phyloP scores from a whole-genome alignment of 2,329 filamentous ascomycete species.

The Xylaria arbuscula region DNA sequence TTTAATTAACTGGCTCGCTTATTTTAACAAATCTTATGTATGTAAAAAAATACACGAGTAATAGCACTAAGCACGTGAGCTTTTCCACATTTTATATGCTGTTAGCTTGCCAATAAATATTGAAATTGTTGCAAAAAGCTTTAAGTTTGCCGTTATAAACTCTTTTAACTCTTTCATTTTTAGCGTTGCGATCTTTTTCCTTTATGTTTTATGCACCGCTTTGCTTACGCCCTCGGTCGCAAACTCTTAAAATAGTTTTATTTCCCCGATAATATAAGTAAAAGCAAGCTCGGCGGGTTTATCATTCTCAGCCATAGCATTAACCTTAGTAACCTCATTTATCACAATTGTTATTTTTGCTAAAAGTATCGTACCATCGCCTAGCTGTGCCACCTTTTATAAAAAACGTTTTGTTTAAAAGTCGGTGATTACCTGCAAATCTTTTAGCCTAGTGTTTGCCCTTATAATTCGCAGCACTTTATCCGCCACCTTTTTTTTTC shows the following conservation, averaged over 20 bases:
- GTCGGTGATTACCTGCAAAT: constrained; percentile 36
- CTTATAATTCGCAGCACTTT: constrained; percentile 35
- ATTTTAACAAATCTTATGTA: too few relatives aligned
- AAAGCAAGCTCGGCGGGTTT: constrained; percentile 22
- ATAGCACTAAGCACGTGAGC: background rate
- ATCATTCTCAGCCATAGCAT: background rate
- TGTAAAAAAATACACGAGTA: too few relatives aligned
- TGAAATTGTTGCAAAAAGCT: constrained; percentile 34
- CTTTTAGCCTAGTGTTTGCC: constrained; percentile 29
- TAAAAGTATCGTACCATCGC: constrained; percentile 20
- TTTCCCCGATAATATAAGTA: constrained; percentile 36
- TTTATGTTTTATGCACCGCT: constrained; percentile 29
- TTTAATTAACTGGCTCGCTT: too few relatives aligned
- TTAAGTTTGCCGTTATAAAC: constrained; percentile 33
- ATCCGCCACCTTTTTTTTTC: constrained; percentile 31
- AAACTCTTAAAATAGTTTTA: constrained; percentile 37
- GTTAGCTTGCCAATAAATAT: constrained; percentile 38
- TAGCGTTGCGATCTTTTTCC: constrained; percentile 31
- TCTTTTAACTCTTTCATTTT: constrained; percentile 37
- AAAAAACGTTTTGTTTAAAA: constrained; percentile 32
- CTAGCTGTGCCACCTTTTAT: constrained; percentile 35
- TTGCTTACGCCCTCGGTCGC: constrained; percentile 32
- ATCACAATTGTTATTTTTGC: constrained; percentile 39
- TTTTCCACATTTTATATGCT: constrained; percentile 38
- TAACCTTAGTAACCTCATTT: constrained; percentile 36